Evolutionary conservation across 2,329 filamentous ascomycete species (phyloP).

Genomic region (Sporothrix euskadiensis): DNA sequence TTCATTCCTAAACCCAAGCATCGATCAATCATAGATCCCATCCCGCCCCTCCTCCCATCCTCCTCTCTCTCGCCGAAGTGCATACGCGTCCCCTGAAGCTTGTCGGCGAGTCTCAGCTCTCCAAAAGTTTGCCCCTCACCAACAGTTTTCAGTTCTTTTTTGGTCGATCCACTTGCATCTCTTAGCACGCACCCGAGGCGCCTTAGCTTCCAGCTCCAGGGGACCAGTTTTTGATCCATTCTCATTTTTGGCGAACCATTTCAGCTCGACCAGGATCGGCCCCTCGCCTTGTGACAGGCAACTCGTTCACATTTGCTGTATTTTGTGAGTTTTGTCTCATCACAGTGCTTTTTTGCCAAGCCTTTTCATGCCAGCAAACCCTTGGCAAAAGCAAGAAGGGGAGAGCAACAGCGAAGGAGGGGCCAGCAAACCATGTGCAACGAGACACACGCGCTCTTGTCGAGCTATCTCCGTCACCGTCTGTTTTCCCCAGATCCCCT

Average conservation of each 20-base stretch:
- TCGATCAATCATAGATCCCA: neutral
- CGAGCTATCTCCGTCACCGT: neutral
- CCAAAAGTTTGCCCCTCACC: neutral
- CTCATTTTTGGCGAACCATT: neutral
- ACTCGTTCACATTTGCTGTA: neutral
- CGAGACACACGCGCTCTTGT: neutral
- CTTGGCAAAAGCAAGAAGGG: neutral
- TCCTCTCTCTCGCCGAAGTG: neutral
- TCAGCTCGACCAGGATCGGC: slow-evolving; percentile 20
- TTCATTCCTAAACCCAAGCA: neutral
- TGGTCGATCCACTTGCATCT: neutral
- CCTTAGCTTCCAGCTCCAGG: slow-evolving; percentile 3
- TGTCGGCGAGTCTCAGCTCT: slow-evolving; percentile 9
- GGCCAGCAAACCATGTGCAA: neutral
- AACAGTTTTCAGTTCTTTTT: neutral
- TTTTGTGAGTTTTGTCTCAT: neutral
- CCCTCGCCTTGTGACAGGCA: neutral
- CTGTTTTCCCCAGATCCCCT: neutral
- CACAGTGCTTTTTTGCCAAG: slow-evolving; percentile 12
- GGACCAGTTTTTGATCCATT: neutral
- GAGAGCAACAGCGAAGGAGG: neutral
- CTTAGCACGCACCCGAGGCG: neutral
- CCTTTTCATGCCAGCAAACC: neutral
- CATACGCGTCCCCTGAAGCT: slow-evolving; percentile 20
- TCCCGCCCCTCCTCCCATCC: neutral